Evolutionary conservation across 257 asterid genomes (phyloP), one percentile per base, ranked within the genome.

Genomic region (Catharanthus roseus): DNA sequence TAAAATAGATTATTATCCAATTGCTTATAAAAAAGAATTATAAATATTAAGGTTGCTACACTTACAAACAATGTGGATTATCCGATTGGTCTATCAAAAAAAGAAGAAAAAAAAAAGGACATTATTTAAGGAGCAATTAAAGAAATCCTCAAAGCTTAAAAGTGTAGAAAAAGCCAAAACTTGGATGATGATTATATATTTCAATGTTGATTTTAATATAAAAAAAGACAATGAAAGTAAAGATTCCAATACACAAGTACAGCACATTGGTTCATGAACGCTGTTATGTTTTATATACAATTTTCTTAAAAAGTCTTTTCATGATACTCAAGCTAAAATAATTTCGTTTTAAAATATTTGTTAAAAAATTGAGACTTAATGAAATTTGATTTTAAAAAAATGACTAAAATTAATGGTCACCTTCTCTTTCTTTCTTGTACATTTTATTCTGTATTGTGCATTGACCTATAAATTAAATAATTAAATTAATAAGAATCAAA

Each of bases 201-300:
- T 2, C 8, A 26, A 28, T 26, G 4, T 1, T 29, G 44, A 44
- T n/a, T 42, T 34, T 49, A 21, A 38, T 33, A 51, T 26, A 73
- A 7, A 53, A n/a, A 38, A 29, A n/a, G 72, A 65, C 39, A 67
- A 67, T 23, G 60, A 72, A 68, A 73, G 53, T 68, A 55, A 56
- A 74, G 82, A 74, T 78, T 78, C 82, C 65, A 28, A 55, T 72
- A 23, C 70, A 39, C 47, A 13, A 65, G 38, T 74, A 65, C 70
- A 66, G 65, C 74, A 33, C 62, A 70, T 49, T 47, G 82, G 74
- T 78, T 78, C 79, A 74, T 74, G 79, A 65, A 78, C 67, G 55
- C 50, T 42, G 69, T 65, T 70, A n/a, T n/a, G n/a, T n/a, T n/a
- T n/a, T n/a, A 50, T 15, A 28, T 77, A 19, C 3, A 21, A 53